Conservation (phyloP, 2,329 filamentous ascomycete species). For the Stagonosporopsis cucurbitacearum region DNA sequence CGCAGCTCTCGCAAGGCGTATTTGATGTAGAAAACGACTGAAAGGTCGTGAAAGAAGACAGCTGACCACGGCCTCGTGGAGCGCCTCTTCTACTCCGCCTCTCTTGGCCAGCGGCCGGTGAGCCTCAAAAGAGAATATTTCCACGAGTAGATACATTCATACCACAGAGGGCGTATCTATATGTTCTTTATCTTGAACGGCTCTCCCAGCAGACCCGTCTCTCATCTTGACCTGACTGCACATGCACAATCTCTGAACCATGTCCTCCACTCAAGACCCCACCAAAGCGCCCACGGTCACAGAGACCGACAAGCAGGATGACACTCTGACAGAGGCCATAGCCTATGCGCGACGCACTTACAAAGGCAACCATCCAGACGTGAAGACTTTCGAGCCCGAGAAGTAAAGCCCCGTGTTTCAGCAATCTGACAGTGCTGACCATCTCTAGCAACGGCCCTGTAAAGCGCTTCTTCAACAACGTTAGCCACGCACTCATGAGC, state of each 20-base stretch:
- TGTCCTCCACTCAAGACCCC: constrained; percentile 1
- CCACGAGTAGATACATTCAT: constrained; percentile 1
- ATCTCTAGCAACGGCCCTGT: not conserved
- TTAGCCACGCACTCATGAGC: constrained; percentile 2
- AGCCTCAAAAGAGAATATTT: constrained; percentile 2
- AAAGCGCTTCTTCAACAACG: constrained; percentile 13
- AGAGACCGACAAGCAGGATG: not conserved
- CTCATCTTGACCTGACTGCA: not conserved
- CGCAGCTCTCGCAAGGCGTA: not conserved
- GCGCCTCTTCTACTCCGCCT: constrained; percentile 13
- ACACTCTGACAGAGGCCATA: constrained; percentile 6
- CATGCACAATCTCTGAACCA: not conserved
- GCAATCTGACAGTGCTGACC: not conserved
- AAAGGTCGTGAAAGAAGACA: not conserved
- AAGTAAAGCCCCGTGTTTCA: not conserved
- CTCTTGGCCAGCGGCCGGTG: constrained; percentile 13
- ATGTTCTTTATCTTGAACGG: not conserved
- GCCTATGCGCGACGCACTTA: constrained; percentile 13
- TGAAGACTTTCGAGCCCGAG: constrained; percentile 8
- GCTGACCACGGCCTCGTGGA: constrained; percentile 6
- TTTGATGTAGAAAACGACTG: not conserved
- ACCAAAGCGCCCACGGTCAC: not conserved
- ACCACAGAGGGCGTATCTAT: not conserved
- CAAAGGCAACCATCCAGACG: constrained; percentile 8
- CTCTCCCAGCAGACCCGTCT: not conserved